phyloP scores from a whole-genome alignment of 345 rosid genomes.

The Eutrema heterophyllum region DNA sequence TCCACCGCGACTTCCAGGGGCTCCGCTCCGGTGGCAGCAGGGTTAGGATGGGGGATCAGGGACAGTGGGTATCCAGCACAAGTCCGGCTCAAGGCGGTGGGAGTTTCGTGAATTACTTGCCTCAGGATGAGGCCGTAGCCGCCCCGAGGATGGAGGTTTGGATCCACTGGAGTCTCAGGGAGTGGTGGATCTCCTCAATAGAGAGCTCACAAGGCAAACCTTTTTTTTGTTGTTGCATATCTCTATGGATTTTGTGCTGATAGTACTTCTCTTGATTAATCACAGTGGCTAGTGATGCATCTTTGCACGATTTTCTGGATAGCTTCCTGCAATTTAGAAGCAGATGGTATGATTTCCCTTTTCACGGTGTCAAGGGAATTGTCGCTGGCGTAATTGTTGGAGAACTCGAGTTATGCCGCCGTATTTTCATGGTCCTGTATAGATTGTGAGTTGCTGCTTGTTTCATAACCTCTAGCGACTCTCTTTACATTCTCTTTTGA shows the following conservation, averaged over 20 bases:
- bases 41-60: slow-evolving; percentile 42
- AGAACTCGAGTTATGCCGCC: slow-evolving; percentile 71
- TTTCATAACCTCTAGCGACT: too few relatives aligned
- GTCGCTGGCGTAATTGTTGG: slow-evolving; percentile 90
- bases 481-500: too few relatives aligned
- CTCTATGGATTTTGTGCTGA: background rate
- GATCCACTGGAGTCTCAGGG: slow-evolving; percentile 94
- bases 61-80: slow-evolving; percentile 40
- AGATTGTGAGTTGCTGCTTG: slow-evolving; percentile 50
- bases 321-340: slow-evolving; percentile 76
- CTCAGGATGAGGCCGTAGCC: slow-evolving; percentile 94
- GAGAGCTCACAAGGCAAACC: slow-evolving; percentile 54
- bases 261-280: background rate
- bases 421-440: slow-evolving; percentile 79
- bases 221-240: too few relatives aligned
- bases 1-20: slow-evolving; percentile 12
- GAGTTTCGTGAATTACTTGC: slow-evolving; percentile 76
- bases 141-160: slow-evolving; percentile 72
- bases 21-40: slow-evolving; percentile 29
- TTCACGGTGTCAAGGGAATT: slow-evolving; percentile 77
- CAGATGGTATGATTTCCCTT: slow-evolving; percentile 96
- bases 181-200: slow-evolving; percentile 86
- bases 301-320: slow-evolving; percentile 75
- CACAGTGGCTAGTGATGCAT: slow-evolving; percentile 71
- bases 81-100: slow-evolving; percentile 38